phyloP scores from a whole-genome alignment of 2,329 filamentous ascomycete genomes.

The Rhynchosporium graminicola region DNA sequence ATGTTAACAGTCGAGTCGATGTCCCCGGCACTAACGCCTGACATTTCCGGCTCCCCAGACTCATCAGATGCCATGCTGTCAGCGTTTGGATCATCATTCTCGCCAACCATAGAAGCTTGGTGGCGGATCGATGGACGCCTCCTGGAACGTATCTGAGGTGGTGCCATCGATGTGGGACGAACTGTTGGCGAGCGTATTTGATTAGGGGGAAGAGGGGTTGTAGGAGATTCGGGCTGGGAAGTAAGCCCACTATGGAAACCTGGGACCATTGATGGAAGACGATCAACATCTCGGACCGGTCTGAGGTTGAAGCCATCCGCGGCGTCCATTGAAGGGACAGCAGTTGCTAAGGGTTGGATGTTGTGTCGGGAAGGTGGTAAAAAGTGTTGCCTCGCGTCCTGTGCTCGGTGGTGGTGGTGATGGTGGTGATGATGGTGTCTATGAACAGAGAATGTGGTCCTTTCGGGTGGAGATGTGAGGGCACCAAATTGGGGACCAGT shows the following conservation, averaged over 20 bases:
- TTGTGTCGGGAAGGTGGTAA: slow-evolving; percentile 53
- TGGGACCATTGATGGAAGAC: slow-evolving; percentile 79
- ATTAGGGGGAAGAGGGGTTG: slow-evolving; percentile 73
- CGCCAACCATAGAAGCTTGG: slow-evolving; percentile 81
- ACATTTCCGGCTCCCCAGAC: slow-evolving; percentile 73
- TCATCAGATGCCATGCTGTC: slow-evolving; percentile 83
- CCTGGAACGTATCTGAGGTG: slow-evolving; percentile 56
- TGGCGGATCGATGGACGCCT: slow-evolving; percentile 85
- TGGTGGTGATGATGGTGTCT: slow-evolving; percentile 53
- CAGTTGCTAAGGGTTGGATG: slow-evolving; percentile 67
- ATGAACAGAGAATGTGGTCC: slow-evolving; percentile 62
- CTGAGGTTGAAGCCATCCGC: slow-evolving; percentile 72
- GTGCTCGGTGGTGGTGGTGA: slow-evolving; percentile 53
- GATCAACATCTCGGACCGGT: slow-evolving; percentile 78
- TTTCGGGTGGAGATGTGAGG: slow-evolving; percentile 70
- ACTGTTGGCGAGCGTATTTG: slow-evolving; percentile 60
- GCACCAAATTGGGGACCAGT: slow-evolving; percentile 58
- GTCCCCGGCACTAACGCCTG: slow-evolving; percentile 70
- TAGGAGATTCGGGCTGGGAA: slow-evolving; percentile 92
- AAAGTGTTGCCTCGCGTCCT: slow-evolving; percentile 53
- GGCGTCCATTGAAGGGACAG: slow-evolving; percentile 66
- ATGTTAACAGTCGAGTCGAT: slow-evolving; percentile 83
- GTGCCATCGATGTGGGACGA: slow-evolving; percentile 54
- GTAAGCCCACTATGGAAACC: slow-evolving; percentile 67
- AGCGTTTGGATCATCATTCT: slow-evolving; percentile 81